phyloP scores from a whole-genome alignment of 805 yeast species.

The Isabelozyma pseudorhagii region DNA sequence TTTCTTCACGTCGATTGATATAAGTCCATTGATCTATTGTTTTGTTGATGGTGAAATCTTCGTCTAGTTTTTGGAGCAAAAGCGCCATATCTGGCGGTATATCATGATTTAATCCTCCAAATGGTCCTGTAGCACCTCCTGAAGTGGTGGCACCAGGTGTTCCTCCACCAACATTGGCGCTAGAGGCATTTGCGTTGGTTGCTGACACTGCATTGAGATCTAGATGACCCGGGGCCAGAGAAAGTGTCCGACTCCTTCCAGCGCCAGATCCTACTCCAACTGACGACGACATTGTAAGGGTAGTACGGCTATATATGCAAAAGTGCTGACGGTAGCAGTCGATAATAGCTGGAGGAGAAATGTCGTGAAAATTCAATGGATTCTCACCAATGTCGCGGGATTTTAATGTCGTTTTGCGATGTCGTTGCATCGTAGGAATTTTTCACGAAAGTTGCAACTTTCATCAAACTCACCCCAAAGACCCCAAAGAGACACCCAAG shows the following conservation, averaged over 20 bases:
- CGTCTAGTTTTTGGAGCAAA: conserved; percentile 38
- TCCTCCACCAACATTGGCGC: conserved; percentile 8
- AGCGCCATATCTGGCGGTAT: conserved; percentile 46
- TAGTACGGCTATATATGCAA: neutral
- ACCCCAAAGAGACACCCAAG: neutral
- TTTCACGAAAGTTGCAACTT: neutral
- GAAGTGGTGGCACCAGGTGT: conserved; percentile 10
- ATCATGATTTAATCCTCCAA: conserved; percentile 22
- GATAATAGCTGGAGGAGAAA: neutral
- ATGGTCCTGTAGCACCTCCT: conserved; percentile 8
- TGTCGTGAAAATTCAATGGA: neutral
- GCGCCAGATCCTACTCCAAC: conserved; percentile 10
- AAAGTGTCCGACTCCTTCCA: conserved; percentile 14
- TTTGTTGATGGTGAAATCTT: conserved; percentile 38
- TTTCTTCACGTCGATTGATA: conserved; percentile 43
- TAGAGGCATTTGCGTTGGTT: conserved; percentile 16
- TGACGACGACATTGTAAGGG: conserved; percentile 7
- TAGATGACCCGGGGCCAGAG: conserved; percentile 13
- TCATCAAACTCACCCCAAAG: neutral
- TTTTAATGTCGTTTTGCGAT: neutral
- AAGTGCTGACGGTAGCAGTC: neutral
- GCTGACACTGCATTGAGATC: conserved; percentile 20
- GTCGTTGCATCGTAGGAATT: neutral
- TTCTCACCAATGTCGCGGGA: neutral
- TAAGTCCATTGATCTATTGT: conserved; percentile 47